Evolutionary conservation across 768 basidiomycete species (phyloP).

Genomic region (Postia placenta): DNA sequence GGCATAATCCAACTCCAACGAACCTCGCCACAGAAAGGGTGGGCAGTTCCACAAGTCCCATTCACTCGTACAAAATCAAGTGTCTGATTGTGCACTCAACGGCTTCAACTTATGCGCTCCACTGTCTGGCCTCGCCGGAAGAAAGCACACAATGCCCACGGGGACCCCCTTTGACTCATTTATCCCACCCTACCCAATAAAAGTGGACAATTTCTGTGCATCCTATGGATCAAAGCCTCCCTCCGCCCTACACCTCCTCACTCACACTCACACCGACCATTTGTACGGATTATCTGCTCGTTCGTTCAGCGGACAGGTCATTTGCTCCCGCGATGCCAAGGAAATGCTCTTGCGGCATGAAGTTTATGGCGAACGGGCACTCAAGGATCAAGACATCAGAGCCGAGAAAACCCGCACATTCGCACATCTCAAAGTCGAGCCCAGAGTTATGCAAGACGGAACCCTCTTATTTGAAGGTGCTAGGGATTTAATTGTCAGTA

Average conservation of each 20-base stretch:
- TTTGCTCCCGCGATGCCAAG: constrained; percentile 83
- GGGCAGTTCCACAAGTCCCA: too few species aligned
- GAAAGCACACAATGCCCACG: constrained; percentile 51
- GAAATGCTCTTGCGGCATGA: constrained; percentile 80
- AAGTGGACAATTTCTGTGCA: constrained; percentile 75
- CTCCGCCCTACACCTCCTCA: constrained; percentile 64
- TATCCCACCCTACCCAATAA: constrained; percentile 70
- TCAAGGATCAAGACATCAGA: constrained; percentile 45
- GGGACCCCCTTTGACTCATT: constrained; percentile 77
- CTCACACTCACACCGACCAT: constrained; percentile 90
- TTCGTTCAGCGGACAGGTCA: constrained; percentile 64
- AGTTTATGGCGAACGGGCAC: constrained; percentile 55
- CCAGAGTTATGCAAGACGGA: constrained; percentile 41
- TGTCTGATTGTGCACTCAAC: too few species aligned
- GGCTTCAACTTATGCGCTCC: too few species aligned
- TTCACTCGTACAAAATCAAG: too few species aligned
- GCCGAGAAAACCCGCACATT: constrained; percentile 54
- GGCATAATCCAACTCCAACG: too few species aligned
- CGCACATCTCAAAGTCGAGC: constrained; percentile 58
- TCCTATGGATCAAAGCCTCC: constrained; percentile 15
- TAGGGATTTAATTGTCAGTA: constrained; percentile 62
- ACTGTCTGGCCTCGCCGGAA: too few species aligned
- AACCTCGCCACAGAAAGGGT: too few species aligned
- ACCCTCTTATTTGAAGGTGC: constrained; percentile 42
- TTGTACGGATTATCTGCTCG: constrained; percentile 68